Evolutionary conservation across 768 basidiomycete species (phyloP).

Genomic region (Clitopilus passeckerianus): DNA sequence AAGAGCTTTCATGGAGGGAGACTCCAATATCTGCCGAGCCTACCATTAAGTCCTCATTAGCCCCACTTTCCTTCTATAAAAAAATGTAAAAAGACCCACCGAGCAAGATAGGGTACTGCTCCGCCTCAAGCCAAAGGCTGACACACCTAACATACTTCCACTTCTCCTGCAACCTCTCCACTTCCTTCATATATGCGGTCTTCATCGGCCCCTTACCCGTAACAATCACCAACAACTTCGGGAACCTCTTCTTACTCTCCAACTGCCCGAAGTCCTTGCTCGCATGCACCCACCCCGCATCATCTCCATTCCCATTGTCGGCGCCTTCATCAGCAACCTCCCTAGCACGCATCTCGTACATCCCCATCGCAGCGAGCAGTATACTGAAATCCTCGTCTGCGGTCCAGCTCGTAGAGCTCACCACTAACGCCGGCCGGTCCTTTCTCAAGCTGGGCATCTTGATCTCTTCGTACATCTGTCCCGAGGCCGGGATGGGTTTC

Average conservation of each 20-base stretch:
- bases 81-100: conserved; percentile 36
- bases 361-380: conserved; percentile 66
- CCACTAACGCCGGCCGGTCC: conserved; percentile 80
- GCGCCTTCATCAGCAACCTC: conserved; percentile 13
- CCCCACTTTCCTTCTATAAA: neutral
- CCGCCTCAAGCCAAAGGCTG: conserved; percentile 84
- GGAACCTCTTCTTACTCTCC: conserved; percentile 33
- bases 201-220: conserved; percentile 88
- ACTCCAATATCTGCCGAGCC: conserved; percentile 92
- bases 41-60: conserved; percentile 18
- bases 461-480: neutral
- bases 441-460: conserved; percentile 43
- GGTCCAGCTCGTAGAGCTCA: conserved; percentile 97
- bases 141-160: conserved; percentile 81
- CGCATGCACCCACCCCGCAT: neutral
- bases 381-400: conserved; percentile 93
- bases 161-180: conserved; percentile 50
- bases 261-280: neutral
- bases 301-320: conserved; percentile 1
- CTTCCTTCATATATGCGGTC: conserved; percentile 66
- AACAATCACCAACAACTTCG: conserved; percentile 77
- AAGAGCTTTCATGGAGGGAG: conserved; percentile 87
- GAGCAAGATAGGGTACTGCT: conserved; percentile 84
- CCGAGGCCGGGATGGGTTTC: neutral
- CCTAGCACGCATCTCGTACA: conserved; percentile 61